Evolutionary conservation across 495 filamentous ascomycete genomes (phyloP).

Genomic region (Cryomyces minteri): DNA sequence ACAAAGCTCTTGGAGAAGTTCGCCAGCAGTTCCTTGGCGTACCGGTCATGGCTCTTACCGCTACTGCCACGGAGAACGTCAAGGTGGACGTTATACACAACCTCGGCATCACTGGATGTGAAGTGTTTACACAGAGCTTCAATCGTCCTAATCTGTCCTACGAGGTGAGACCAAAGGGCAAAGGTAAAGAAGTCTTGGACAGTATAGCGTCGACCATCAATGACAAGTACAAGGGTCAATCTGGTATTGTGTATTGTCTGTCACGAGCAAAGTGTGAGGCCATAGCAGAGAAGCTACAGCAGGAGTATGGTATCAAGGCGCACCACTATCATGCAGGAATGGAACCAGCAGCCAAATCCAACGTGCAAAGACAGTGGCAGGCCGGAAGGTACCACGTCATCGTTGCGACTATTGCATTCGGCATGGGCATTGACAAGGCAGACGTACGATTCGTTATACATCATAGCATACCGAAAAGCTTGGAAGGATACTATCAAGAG

Average conservation of each 20-base stretch:
- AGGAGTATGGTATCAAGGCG: constrained; percentile 47
- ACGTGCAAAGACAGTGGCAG: constrained; percentile 71
- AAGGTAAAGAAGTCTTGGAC: constrained; percentile 38
- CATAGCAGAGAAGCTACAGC: constrained; percentile 47
- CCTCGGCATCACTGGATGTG: constrained; percentile 58
- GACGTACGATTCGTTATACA: constrained; percentile 94
- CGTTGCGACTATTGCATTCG: constrained; percentile 97
- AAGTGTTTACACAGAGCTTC: constrained; percentile 75
- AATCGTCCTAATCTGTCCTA: constrained; percentile 86
- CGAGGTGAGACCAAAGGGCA: constrained; percentile 43
- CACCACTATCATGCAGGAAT: constrained; percentile 77
- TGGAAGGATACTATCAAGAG: constrained; percentile 98
- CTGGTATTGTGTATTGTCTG: constrained; percentile 89
- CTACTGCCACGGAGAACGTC: constrained; percentile 86
- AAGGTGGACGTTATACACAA: constrained; percentile 79
- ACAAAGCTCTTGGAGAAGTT: constrained; percentile 65
- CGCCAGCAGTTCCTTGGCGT: constrained; percentile 51
- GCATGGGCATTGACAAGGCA: constrained; percentile 97
- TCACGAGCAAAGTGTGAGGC: constrained; percentile 69
- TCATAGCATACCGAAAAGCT: constrained; percentile 73
- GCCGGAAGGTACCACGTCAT: constrained; percentile 62
- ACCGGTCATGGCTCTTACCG: constrained; percentile 85
- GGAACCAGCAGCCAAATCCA: constrained; percentile 36
- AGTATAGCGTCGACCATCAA: constrained; percentile 59
- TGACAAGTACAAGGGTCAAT: constrained; percentile 40